Evolutionary conservation across 345 rosid genomes (phyloP).

Genomic region (Populus simonii): DNA sequence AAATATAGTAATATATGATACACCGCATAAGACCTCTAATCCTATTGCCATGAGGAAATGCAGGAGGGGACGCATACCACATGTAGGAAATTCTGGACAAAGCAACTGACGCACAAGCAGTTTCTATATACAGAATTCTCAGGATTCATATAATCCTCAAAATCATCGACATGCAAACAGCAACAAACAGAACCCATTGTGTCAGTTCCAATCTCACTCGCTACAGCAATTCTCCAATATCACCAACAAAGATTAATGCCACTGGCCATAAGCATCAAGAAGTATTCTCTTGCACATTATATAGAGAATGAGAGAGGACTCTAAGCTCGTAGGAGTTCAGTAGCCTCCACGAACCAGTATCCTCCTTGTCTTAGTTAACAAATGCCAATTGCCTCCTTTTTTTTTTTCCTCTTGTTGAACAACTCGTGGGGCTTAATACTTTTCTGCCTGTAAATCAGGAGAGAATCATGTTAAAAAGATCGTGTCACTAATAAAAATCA

Average conservation of each 20-base stretch:
- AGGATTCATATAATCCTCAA: slow-evolving; percentile 77
- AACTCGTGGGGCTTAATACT: slow-evolving; percentile 7
- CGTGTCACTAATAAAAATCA: neutral
- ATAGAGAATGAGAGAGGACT: slow-evolving; percentile 43
- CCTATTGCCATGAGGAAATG: slow-evolving; percentile 2
- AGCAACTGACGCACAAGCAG: slow-evolving; percentile 76
- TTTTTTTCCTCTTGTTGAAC: slow-evolving; percentile 5
- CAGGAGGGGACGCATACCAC: slow-evolving; percentile 43
- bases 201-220: slow-evolving; percentile 32
- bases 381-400: neutral
- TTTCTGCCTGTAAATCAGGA: slow-evolving; percentile 38
- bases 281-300: slow-evolving; percentile 1
- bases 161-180: slow-evolving; percentile 65
- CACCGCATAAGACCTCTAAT: neutral
- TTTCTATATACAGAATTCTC: slow-evolving; percentile 67
- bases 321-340: slow-evolving; percentile 53
- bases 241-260: slow-evolving; percentile 15
- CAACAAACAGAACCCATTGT: slow-evolving; percentile 89
- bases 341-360: slow-evolving; percentile 47
- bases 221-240: slow-evolving; percentile 15
- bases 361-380: slow-evolving; percentile 42
- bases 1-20: neutral
- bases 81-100: slow-evolving; percentile 66
- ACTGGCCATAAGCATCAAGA: slow-evolving; percentile 19
- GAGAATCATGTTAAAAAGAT: slow-evolving; percentile 5